Evolutionary conservation across 352 stramenopile species (phyloP), one percentile per base, ranked within the genome.

Genomic region (Phytophthora melonis): DNA sequence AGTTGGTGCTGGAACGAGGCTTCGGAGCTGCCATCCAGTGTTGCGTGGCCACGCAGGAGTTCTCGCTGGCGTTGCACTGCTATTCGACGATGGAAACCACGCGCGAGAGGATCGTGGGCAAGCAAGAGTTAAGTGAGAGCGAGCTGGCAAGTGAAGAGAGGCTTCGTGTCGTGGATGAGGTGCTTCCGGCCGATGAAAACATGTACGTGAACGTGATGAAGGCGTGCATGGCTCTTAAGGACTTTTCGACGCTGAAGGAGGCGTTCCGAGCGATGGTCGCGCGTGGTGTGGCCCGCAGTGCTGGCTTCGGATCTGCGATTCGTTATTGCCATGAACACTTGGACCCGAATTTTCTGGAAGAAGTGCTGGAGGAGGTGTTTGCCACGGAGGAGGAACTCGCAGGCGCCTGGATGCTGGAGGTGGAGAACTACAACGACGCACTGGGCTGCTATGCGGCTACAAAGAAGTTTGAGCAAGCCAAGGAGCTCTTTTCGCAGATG

Each of bases 181-280:
- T 83, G 47, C 56, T 82, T 9, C 75, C 56, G 8, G 73, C 64
- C n/a, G 88, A 95, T 67, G 88, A 95, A 64, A 95, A 93, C 59
- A 89, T 95, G 14, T 91, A 87, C 68, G 85, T 95, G 27, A 95
- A 93, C 65, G 72, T 90, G 18, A 77, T 95, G 65, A 91, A 90
- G 66, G 82, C 86, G 14, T 84, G 78, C 34, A 66, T 68, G 13
- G 75, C 68, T 14, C 50, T 79, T 8, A 70, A 78, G 1, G 79
- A 95, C 62, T 64, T 66, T 1, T 58, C 58, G 14, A 62, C 79
- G n/a, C 86, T 93, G 21, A 80, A 79, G 27, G 70, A 92, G 32
- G 78, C 83, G 18, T 95, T 92, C 56, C 68, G 75, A 3, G 66
- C 54, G 18, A 93, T 95, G 87, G 79, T 68, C 27, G 49, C 63